These are phyloP conservation scores for Komagataella phaffii DNA, from an alignment of 805 yeast genomes.

Conservation along the genomic window DNA sequence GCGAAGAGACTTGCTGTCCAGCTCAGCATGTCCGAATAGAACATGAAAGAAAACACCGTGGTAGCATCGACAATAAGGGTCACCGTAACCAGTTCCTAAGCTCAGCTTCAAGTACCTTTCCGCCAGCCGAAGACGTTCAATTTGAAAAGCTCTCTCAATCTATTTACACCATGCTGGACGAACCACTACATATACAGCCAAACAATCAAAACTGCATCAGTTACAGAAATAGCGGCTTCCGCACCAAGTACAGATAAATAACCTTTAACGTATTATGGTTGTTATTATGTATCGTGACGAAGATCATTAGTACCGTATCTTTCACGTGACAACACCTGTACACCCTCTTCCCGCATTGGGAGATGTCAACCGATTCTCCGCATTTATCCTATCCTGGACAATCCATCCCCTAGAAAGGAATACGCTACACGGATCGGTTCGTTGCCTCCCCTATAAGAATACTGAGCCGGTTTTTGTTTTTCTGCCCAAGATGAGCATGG, in stretches of 20 bases:
- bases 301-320: too few species aligned
- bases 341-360: background rate
- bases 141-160: background rate
- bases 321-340: background rate
- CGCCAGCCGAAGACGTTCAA: background rate
- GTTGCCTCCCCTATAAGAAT: background rate
- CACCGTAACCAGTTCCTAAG: background rate
- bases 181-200: background rate
- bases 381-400: background rate
- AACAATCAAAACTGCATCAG: background rate
- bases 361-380: background rate
- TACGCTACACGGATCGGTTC: background rate
- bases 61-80: background rate
- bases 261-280: background rate
- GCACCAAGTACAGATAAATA: background rate
- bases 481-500: background rate
- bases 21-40: background rate
- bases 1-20: background rate
- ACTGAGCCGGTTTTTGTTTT: background rate
- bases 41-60: background rate
- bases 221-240: background rate
- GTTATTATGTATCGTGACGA: background rate
- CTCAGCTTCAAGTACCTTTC: background rate
- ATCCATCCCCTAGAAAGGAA: background rate
- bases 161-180: background rate